Evolutionary conservation across 306 rosid genomes (phyloP).

Genomic region (Cucumis hystrix): DNA sequence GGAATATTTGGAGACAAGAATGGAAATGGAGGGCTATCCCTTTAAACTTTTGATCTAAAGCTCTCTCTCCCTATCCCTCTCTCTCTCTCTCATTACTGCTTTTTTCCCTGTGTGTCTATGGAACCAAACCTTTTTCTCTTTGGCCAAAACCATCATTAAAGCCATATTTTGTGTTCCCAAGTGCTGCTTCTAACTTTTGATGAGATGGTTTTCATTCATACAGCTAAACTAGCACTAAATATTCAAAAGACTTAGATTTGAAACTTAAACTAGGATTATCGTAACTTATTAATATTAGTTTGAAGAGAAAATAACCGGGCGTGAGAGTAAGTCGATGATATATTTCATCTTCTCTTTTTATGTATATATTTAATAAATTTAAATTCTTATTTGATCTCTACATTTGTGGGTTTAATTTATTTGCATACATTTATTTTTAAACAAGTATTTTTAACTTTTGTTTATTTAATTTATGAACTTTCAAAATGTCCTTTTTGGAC

Average conservation of each 20-base stretch:
- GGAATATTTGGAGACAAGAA: slow-evolving; percentile 7
- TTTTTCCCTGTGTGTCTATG: background rate
- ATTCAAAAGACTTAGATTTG: background rate
- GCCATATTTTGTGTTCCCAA: background rate
- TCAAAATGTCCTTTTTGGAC: too few relatives aligned
- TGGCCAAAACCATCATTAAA: slow-evolving; percentile 4
- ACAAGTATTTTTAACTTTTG: too few relatives aligned
- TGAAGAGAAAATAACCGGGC: background rate
- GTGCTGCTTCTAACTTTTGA: background rate
- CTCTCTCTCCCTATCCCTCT: background rate
- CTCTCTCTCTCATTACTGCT: background rate
- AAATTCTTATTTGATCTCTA: too few relatives aligned
- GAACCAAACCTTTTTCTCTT: background rate
- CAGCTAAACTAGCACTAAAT: background rate
- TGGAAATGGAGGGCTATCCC: slow-evolving; percentile 1
- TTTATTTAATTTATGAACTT: too few relatives aligned
- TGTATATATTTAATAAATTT: too few relatives aligned
- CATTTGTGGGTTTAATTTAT: too few relatives aligned
- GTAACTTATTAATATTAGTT: background rate
- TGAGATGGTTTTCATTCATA: background rate
- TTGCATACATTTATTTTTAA: too few relatives aligned
- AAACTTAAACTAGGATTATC: background rate
- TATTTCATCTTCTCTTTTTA: too few relatives aligned
- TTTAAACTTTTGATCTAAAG: slow-evolving; percentile 2
- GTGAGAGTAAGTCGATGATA: background rate